Percentiles rank a stretch among this genome's conserved stretches.
Conservation (phyloP, 441 rosid genomes). For the Erysimum cheiri region DNA sequence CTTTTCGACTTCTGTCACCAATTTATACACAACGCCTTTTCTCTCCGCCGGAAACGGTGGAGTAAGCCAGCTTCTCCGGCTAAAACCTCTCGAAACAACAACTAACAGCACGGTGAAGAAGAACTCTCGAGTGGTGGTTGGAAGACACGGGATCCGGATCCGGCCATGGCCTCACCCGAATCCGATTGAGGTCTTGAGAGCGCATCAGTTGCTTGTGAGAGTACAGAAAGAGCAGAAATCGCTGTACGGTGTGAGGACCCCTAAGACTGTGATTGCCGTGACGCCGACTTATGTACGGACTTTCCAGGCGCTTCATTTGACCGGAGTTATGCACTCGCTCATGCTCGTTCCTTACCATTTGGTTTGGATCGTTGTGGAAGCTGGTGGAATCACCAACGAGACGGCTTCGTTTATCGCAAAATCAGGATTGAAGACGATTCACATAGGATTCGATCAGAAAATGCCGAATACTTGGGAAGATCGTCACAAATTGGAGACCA, state of each 20-base stretch:
- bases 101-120: constrained; percentile 49
- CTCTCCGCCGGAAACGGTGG: constrained; percentile 43
- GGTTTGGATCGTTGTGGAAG: constrained; percentile 97
- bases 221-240: constrained; percentile 91
- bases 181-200: constrained; percentile 91
- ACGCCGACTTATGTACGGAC: constrained; percentile 97
- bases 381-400: constrained; percentile 80
- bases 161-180: constrained; percentile 99
- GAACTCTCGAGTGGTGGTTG: constrained; percentile 82
- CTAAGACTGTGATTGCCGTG: constrained; percentile 72
- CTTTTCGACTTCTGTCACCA: constrained; percentile 67
- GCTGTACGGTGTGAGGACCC: constrained; percentile 73
- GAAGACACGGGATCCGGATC: constrained; percentile 99
- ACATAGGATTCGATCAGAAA: constrained; percentile 60
- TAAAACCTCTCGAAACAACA: constrained; percentile 32
- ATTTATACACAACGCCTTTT: constrained; percentile 64
- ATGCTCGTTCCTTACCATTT: constrained; percentile 90
- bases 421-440: constrained; percentile 73
- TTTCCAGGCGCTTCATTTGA: constrained; percentile 90
- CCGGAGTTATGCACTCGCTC: constrained; percentile 92
- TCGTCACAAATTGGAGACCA: constrained; percentile 67
- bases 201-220: constrained; percentile 81
- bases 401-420: constrained; percentile 75
- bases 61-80: constrained; percentile 45
- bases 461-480: constrained; percentile 87